Evolutionary conservation across 345 rosid species (phyloP).

Genomic region (Salix suchowensis): DNA sequence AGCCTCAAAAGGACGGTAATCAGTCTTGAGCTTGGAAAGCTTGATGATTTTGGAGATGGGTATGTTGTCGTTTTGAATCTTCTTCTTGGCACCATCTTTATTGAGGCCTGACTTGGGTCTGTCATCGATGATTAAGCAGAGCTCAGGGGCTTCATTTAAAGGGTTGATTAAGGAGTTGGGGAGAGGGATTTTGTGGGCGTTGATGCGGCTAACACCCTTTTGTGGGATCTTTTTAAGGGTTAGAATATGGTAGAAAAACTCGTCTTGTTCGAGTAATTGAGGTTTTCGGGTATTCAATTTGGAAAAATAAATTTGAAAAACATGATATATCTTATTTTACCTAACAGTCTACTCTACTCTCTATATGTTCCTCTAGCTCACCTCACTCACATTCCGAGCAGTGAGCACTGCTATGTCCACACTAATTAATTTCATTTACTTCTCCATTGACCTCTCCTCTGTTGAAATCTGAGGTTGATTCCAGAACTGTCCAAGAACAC

Average conservation of each 20-base stretch:
- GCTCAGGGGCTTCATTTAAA: slow-evolving; percentile 39
- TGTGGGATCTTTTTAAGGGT: slow-evolving; percentile 67
- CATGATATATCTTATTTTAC: no score
- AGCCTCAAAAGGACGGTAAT: slow-evolving; percentile 47
- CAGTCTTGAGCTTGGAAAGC: slow-evolving; percentile 54
- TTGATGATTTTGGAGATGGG: slow-evolving; percentile 61
- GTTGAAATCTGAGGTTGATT: no score
- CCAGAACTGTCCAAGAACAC: no score
- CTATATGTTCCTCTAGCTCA: no score
- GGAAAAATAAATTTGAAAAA: slow-evolving; percentile 2
- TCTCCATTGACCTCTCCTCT: no score
- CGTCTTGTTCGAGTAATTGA: slow-evolving; percentile 68
- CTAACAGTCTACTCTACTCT: no score
- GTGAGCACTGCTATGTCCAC: no score
- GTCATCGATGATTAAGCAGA: slow-evolving; percentile 73
- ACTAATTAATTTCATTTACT: no score
- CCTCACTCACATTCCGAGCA: no score
- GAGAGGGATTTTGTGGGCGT: slow-evolving; percentile 45
- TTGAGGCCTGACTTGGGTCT: slow-evolving; percentile 58
- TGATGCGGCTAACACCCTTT: slow-evolving; percentile 34
- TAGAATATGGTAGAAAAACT: slow-evolving; percentile 50
- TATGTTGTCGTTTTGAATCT: slow-evolving; percentile 56
- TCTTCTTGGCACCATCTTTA: slow-evolving; percentile 54
- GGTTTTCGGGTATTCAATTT: slow-evolving; percentile 46
- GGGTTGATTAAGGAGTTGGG: slow-evolving; percentile 48